phyloP scores from a whole-genome alignment of 352 stramenopile genomes.

The Phytopythium chamaehyphon region DNA sequence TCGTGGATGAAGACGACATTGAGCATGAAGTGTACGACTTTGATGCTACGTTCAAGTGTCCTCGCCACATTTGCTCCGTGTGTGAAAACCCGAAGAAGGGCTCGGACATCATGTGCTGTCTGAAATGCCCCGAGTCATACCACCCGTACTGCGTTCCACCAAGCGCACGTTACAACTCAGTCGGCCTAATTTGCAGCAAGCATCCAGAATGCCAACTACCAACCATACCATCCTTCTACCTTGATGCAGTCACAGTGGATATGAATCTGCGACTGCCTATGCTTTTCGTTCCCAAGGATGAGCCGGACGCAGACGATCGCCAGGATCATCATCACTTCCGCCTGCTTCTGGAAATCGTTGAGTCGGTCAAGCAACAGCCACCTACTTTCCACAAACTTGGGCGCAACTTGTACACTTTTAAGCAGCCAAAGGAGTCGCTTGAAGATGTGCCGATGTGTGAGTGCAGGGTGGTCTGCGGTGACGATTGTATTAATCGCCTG shows the following conservation, averaged over 20 bases:
- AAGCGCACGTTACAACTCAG: conserved; percentile 88
- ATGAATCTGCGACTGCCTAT: conserved; percentile 66
- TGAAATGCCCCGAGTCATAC: conserved; percentile 91
- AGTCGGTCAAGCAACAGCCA: conserved; percentile 69
- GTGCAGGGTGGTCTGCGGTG: conserved; percentile 75
- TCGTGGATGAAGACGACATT: conserved; percentile 17
- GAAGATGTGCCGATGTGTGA: conserved; percentile 78
- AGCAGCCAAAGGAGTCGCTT: conserved; percentile 64
- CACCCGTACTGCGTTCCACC: conserved; percentile 92
- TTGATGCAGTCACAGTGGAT: conserved; percentile 75
- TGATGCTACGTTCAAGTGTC: conserved; percentile 84
- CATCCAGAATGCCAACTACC: conserved; percentile 75
- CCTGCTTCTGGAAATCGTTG: conserved; percentile 55
- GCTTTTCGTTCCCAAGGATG: conserved; percentile 74
- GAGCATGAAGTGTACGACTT: conserved; percentile 56
- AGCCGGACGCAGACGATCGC: conserved; percentile 41
- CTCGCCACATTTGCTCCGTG: conserved; percentile 80
- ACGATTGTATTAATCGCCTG: conserved; percentile 93
- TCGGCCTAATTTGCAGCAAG: conserved; percentile 89
- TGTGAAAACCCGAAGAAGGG: conserved; percentile 76
- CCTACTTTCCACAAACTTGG: conserved; percentile 72
- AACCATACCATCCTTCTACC: conserved; percentile 72
- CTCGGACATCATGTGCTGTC: conserved; percentile 84
- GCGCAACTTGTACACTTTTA: conserved; percentile 86
- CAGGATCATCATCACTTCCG: conserved; percentile 81